Evolutionary conservation across 2,329 filamentous ascomycete species (phyloP), one percentile per base, ranked within the genome.

Genomic region (Pyrenophora seminiperda): DNA sequence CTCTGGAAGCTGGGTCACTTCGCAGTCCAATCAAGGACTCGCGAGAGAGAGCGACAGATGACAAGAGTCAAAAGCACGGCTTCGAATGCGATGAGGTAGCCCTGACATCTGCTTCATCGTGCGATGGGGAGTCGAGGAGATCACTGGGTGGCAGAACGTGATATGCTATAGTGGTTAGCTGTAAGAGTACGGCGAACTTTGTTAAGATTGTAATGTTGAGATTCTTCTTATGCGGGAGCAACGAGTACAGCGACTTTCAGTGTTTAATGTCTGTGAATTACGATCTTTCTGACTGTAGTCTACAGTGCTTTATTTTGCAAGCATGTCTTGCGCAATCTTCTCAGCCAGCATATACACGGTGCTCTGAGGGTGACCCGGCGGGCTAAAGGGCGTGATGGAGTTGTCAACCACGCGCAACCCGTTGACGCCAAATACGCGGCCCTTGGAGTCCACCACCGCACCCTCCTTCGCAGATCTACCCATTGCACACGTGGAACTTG

Each of bases 341-440:
- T 63, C 61, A 0, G 58, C 55, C 5, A 61, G 30, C 56, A 53
- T 57, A 41, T 58, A 69, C 2, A 68, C 38, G 1, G 59, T 56
- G 34, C 53, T 55, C 43, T 67, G 64, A 4, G 70, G 66, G 59
- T 73, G 70, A 4, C 73, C 72, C 4, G 72, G 72, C 15, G 67
- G 54, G 45, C 66, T 60, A 18, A 74, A 66, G 0, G 71, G 65
- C n/a, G 72, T 60, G 13, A 59, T 56, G 7, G 56, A 61, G 3
- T 65, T 65, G 54, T 75, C 71, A 3, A 73, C 67, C 0, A 74
- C 67, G 20, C 73, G 52, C 44, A 74, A 41, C 3, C 61, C 56
- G n/a, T 65, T 53, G 4, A 73, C 67, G 2, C 71, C 71, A 46
- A 68, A 66, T 2, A 75, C 72, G 17, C 62, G 59, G 1, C 57